phyloP scores from a whole-genome alignment of 129 eudicot species.

The Deinandra increscens region DNA sequence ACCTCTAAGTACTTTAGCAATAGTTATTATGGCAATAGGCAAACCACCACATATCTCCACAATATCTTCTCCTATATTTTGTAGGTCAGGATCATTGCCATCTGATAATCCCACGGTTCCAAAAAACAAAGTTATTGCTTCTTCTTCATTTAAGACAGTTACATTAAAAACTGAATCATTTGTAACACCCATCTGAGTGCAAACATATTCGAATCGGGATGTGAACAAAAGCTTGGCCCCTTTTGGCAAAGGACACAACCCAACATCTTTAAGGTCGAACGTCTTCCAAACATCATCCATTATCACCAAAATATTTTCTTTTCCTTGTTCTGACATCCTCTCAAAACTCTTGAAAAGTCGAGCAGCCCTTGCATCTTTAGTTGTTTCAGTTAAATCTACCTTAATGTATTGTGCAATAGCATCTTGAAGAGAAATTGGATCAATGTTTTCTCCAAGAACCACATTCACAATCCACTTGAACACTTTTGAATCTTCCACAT shows the following conservation, averaged over 20 bases:
- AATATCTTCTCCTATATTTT: not conserved
- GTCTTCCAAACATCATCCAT: too few relatives aligned
- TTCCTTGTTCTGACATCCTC: not conserved
- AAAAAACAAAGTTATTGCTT: not conserved
- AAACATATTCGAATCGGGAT: too few relatives aligned
- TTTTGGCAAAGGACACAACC: too few relatives aligned
- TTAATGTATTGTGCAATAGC: not conserved
- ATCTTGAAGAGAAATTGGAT: constrained; percentile 2
- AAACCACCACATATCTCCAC: not conserved
- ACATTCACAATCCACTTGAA: constrained; percentile 17
- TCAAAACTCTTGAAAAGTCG: not conserved
- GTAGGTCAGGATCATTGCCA: not conserved
- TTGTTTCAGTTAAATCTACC: not conserved
- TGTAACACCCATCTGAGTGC: too few relatives aligned
- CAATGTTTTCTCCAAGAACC: not conserved
- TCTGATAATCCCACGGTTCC: not conserved
- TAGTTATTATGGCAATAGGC: not conserved
- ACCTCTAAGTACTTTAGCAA: not conserved
- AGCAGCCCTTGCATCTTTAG: constrained; percentile 15
- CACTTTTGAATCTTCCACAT: not conserved
- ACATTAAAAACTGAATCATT: too few relatives aligned
- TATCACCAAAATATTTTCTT: not conserved
- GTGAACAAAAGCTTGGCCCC: too few relatives aligned
- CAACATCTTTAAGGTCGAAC: too few relatives aligned
- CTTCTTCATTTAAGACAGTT: too few relatives aligned